phyloP scores from a whole-genome alignment of 2,329 filamentous ascomycete genomes.

The Phialophora expanda region DNA sequence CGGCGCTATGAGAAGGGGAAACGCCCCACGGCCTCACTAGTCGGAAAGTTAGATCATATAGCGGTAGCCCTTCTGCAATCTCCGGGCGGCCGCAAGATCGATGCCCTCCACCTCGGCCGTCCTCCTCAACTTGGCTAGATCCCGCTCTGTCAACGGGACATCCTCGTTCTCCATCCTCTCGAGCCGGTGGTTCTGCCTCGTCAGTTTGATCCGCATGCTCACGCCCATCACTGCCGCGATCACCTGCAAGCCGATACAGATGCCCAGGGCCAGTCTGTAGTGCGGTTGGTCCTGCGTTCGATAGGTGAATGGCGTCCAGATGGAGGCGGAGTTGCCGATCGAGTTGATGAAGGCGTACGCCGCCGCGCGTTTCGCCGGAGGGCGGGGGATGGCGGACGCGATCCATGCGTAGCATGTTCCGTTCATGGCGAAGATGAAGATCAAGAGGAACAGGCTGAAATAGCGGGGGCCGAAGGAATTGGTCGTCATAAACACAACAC shows the following conservation, averaged over 20 bases:
- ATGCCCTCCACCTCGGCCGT: conserved; percentile 60
- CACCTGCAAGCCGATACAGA: conserved; percentile 50
- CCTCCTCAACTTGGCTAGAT: conserved; percentile 54
- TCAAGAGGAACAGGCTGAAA: conserved; percentile 61
- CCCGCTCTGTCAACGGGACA: conserved; percentile 52
- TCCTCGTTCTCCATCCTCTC: conserved; percentile 58
- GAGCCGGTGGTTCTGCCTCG: conserved; percentile 57
- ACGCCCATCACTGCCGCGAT: conserved; percentile 46
- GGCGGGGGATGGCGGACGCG: conserved; percentile 56
- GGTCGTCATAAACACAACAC: conserved; percentile 61
- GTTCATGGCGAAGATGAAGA: conserved; percentile 63
- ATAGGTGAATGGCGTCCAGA: conserved; percentile 60
- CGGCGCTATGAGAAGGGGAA: background rate
- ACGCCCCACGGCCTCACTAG: background rate
- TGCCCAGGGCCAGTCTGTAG: conserved; percentile 51
- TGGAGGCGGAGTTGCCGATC: conserved; percentile 59
- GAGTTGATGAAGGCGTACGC: conserved; percentile 63
- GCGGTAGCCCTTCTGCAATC: conserved; percentile 61
- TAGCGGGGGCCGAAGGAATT: conserved; percentile 59
- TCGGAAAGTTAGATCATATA: conserved; percentile 53
- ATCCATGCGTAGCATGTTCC: conserved; percentile 59
- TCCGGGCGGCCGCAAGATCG: conserved; percentile 55
- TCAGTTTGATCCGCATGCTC: conserved; percentile 48
- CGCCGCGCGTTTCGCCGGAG: conserved; percentile 61
- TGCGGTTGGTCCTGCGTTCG: conserved; percentile 46